Conservation (phyloP, 208 protist genomes). For the Leishmania martiniquensis region DNA sequence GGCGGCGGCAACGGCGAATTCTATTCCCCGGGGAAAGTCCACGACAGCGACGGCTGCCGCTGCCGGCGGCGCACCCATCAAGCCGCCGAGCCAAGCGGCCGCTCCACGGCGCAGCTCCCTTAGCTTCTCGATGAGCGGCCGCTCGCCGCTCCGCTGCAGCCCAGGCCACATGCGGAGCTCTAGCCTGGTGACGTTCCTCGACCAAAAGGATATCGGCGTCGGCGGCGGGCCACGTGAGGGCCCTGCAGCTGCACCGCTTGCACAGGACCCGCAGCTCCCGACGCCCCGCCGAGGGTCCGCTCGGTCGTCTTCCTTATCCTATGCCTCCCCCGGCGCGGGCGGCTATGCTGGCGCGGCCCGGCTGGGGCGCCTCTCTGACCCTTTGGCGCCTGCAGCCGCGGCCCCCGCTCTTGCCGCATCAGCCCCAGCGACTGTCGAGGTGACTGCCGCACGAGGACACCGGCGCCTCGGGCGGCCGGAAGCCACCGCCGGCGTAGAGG, state of each 20-base stretch:
- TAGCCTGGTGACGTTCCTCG: slow-evolving; percentile 23
- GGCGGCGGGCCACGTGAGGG: neutral
- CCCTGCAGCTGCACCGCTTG: neutral
- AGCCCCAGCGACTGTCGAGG: neutral
- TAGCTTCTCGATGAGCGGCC: slow-evolving; percentile 13
- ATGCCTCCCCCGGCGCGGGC: too few relatives aligned
- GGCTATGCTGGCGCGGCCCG: neutral
- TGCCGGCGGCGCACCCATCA: neutral
- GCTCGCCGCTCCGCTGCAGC: slow-evolving; percentile 14
- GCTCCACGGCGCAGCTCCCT: slow-evolving; percentile 17
- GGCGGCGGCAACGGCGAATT: neutral
- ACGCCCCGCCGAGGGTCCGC: neutral
- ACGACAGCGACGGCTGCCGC: neutral
- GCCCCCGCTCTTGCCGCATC: neutral
- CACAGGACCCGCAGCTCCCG: neutral
- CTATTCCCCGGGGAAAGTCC: neutral
- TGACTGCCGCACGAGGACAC: neutral
- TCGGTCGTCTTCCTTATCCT: neutral
- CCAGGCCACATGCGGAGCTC: slow-evolving; percentile 13
- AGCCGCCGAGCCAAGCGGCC: slow-evolving; percentile 1
- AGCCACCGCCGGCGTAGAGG: neutral
- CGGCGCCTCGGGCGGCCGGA: neutral
- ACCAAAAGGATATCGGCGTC: neutral
- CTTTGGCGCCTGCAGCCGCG: neutral
- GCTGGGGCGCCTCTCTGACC: neutral